A percentile compares a stretch with the other conserved stretches of the same genome.
phyloP scores from a whole-genome alignment of 2,329 filamentous ascomycete genomes.

The Paecilomyces formosus region DNA sequence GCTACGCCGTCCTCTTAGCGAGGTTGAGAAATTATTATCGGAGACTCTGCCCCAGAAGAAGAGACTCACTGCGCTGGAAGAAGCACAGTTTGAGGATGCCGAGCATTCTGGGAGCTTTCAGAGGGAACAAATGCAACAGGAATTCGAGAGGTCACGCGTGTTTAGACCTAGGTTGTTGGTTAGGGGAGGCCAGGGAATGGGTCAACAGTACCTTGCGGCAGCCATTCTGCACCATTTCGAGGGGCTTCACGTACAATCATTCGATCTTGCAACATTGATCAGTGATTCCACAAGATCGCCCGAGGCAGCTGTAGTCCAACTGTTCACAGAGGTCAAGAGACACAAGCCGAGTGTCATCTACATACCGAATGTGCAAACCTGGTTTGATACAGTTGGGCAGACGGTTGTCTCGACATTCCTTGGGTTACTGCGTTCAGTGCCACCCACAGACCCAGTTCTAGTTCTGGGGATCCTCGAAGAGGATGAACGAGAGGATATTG shows the following conservation, averaged over 20 bases:
- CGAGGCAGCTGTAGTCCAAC: slow-evolving; percentile 81
- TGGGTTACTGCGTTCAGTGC: slow-evolving; percentile 70
- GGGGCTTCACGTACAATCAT: slow-evolving; percentile 87
- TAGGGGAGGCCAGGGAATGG: slow-evolving; percentile 79
- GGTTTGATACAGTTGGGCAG: slow-evolving; percentile 65
- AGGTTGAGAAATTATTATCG: slow-evolving; percentile 64
- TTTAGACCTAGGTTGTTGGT: slow-evolving; percentile 86
- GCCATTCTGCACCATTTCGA: slow-evolving; percentile 88
- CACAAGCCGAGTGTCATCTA: slow-evolving; percentile 96
- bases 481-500: slow-evolving; percentile 50
- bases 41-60: slow-evolving; percentile 77
- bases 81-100: slow-evolving; percentile 84
- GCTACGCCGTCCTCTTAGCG: slow-evolving; percentile 61
- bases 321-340: slow-evolving; percentile 86
- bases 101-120: slow-evolving; percentile 78
- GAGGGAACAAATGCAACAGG: slow-evolving; percentile 66
- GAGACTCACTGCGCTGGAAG: slow-evolving; percentile 80
- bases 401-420: slow-evolving; percentile 70
- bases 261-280: slow-evolving; percentile 81
- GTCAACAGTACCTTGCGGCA: slow-evolving; percentile 79
- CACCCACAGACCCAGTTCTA: slow-evolving; percentile 85
- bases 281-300: slow-evolving; percentile 72
- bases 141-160: slow-evolving; percentile 80
- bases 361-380: slow-evolving; percentile 81
- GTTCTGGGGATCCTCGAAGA: slow-evolving; percentile 78